Evolutionary conservation across 768 basidiomycete species (phyloP), one percentile per base, ranked within the genome.

Genomic region (Kwoniella sp.): DNA sequence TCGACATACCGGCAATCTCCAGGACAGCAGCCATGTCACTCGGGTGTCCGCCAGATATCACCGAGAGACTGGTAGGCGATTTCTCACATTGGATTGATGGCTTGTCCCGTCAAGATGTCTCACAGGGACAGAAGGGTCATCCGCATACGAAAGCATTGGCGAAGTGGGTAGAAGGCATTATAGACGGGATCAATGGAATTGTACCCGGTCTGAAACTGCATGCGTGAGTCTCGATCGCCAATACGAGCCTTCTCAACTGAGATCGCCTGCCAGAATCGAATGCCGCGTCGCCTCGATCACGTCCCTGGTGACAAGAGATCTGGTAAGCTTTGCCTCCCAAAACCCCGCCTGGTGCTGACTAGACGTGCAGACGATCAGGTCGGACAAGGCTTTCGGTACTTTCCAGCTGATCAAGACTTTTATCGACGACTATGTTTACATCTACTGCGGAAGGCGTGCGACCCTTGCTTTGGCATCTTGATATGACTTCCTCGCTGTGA

Each of bases 31-130:
- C 60, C 17, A 36, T 66, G 14, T 56, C 57, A 5, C 56, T 50
- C 17, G 47, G 50, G 42, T 49, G 56, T 55, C 53, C 62, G 29
- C 66, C 89, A 87, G 88, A 89, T 83, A 87, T 89, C 60, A 78
- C 93, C 44, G 88, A 92, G 71, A 81, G 84, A 49, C 78, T 95
- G 0, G 28, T 65, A 29, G 33, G 28, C 5, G 56, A 54, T 17
- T 65, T 65, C 26, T n/a, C n/a, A n/a, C n/a, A n/a, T n/a, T n/a
- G n/a, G n/a, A n/a, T n/a, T n/a, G n/a, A n/a, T n/a, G n/a, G n/a
- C n/a, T n/a, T n/a, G n/a, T n/a, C n/a, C n/a, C n/a, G n/a, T n/a
- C 14, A 45, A 38, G 27, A 17, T 28, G 22, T 10, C 22, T 1
- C 41, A 41, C 3, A 34, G 48, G 12, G 52, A 39, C 8, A 33